These are phyloP conservation scores for Babesia microti DNA, from an alignment of 169 alveolate genomes.

Conservation along the genomic window DNA sequence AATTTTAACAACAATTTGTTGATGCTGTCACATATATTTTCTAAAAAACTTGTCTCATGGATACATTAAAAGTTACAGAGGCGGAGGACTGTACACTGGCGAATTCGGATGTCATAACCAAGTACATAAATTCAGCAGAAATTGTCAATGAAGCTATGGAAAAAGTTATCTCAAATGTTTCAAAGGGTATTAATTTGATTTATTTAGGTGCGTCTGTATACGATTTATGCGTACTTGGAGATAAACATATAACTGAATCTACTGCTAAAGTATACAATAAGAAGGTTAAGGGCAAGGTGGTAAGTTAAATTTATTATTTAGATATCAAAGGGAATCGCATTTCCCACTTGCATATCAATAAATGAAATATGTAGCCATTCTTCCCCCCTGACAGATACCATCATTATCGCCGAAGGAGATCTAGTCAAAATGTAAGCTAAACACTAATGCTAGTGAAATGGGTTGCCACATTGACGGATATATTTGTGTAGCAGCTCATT, in stretches of 20 bases:
- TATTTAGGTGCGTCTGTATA: conserved; percentile 28
- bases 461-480: conserved; percentile 90
- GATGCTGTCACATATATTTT: too few species aligned
- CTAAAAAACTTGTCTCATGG: too few species aligned
- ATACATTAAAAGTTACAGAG: too few species aligned
- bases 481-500: conserved; percentile 79
- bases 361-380: conserved; percentile 86
- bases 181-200: conserved; percentile 8
- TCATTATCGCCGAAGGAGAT: conserved; percentile 30
- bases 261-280: conserved; percentile 36
- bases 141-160: conserved; percentile 23
- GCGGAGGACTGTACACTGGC: conserved; percentile 33
- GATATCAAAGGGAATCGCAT: conserved; percentile 85
- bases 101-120: conserved; percentile 44
- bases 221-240: conserved; percentile 31
- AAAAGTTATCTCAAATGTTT: conserved; percentile 22
- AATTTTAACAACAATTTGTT: too few species aligned
- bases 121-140: conserved; percentile 44
- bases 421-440: conserved; percentile 34
- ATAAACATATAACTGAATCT: conserved; percentile 13
- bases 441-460: conserved; percentile 38
- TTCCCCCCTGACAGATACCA: conserved; percentile 70
- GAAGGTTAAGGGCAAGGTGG: conserved; percentile 49
- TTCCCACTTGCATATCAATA: conserved; percentile 91
- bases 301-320: background rate